Base-by-base conservation (phyloP, 257 asterid species). In the Solanum sejunctum region DNA sequence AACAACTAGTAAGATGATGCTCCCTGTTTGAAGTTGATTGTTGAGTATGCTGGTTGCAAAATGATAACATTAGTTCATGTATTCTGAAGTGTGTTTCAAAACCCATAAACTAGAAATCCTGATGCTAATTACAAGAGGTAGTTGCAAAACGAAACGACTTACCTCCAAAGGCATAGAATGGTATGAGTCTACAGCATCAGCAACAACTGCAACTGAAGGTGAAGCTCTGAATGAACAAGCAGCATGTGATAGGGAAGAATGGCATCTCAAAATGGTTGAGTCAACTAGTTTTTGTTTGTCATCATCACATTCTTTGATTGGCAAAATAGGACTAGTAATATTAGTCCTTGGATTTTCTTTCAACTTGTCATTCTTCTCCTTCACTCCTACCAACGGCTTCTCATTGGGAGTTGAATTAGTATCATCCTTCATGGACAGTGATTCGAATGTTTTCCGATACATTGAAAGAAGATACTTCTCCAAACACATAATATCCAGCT, bases 81-180 rank as follows among this genome's bases (percentile, higher is more conserved):
- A 12, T 73, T 47, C 7, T 12, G 58, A 36, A 36, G 5, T 3
- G 39, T 36, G 39, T 36, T 36, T 36, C 39, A 36, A 36, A 36
- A 36, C 6, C 3, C 39, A 36, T 36, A 36, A 36, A 3, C 5
- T 32, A 32, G 2, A 32, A 32, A 32, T 36, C 36, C 36, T 32
- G 36, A 32, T 32, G 2, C 36, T 18, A 18, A 52, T 32, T 10
- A 10, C 11, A 1, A n/a, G 17, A 20, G 32, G 10, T 41, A 43
- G 36, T 39, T 73, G 41, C 41, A 45, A 47, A 21, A 12, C 36
- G 12, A n/a, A 21, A 45, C 21, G 57, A 21, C 41, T 3, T 84
- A 94, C 99, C 98, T 96, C 98, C n/a, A 96, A 85, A 78, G 99
- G 98, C 21, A 93, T 87, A 11, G 99, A 96, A 87, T 96, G 97